phyloP scores from a whole-genome alignment of 495 filamentous ascomycete species.

The Xeromyces bisporus region DNA sequence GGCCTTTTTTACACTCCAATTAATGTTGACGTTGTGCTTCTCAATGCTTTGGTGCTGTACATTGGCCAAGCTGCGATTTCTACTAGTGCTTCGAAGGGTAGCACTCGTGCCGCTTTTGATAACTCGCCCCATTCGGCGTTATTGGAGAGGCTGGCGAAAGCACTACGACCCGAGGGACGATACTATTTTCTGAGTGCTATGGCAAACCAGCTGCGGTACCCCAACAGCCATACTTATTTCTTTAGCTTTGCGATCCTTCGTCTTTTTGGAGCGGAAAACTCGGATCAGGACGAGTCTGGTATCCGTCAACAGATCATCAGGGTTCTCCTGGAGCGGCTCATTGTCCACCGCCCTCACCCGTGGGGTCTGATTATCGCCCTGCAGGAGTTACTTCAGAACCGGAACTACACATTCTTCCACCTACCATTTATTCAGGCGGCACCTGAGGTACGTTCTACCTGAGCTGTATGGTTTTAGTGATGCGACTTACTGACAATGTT shows the following conservation, averaged over 20 bases:
- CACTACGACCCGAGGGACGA: conserved; percentile 56
- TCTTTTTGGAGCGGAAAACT: conserved; percentile 63
- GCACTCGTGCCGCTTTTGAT: conserved; percentile 45
- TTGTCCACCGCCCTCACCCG: conserved; percentile 84
- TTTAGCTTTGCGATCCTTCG: conserved; percentile 79
- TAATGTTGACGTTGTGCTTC: conserved; percentile 48
- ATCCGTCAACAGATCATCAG: conserved; percentile 81
- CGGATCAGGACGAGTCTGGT: conserved; percentile 62
- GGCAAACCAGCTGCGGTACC: conserved; percentile 79
- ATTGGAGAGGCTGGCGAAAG: conserved; percentile 55
- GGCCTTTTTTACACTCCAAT: conserved; percentile 44
- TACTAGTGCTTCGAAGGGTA: conserved; percentile 38
- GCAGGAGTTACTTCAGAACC: conserved; percentile 80
- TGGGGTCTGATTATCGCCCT: conserved; percentile 91
- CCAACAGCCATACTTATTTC: conserved; percentile 80
- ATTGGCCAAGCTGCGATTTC: conserved; percentile 54
- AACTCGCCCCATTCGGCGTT: conserved; percentile 58
- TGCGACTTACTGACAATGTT: too few species aligned
- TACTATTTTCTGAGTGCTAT: conserved; percentile 76
- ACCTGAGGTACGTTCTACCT: conserved; percentile 47
- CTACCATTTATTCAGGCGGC: conserved; percentile 79
- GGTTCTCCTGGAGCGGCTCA: conserved; percentile 69
- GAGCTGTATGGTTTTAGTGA: neutral
- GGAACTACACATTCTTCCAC: conserved; percentile 76
- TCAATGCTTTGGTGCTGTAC: conserved; percentile 71